A percentile compares a stretch with the other conserved stretches of the same genome.
phyloP scores from a whole-genome alignment of 352 stramenopile genomes.

The Albugo laibachii region DNA sequence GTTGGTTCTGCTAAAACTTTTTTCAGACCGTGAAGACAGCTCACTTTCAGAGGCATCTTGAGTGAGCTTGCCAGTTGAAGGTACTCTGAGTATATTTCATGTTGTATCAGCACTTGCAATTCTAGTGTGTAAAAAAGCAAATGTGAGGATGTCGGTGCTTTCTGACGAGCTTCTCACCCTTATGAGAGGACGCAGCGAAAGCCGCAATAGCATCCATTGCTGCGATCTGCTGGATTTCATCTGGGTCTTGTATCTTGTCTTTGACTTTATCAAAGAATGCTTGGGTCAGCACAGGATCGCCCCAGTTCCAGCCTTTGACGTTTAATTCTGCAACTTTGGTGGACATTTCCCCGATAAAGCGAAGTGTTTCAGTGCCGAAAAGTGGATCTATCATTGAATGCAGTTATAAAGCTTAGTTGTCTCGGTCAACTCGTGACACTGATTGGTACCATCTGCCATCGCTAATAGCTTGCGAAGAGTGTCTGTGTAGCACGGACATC shows the following conservation, averaged over 20 bases:
- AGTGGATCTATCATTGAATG: constrained; percentile 31
- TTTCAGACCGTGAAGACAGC: constrained; percentile 46
- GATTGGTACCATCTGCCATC: constrained; percentile 33
- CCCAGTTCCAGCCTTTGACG: constrained; percentile 60
- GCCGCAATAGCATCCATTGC: constrained; percentile 66
- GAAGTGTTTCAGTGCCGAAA: constrained; percentile 47
- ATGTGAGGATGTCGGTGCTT: background rate
- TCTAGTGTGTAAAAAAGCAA: constrained; percentile 13
- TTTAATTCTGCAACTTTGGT: constrained; percentile 36
- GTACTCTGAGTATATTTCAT: constrained; percentile 40
- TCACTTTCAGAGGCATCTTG: constrained; percentile 53
- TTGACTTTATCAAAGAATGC: constrained; percentile 59
- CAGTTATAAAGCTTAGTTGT: background rate
- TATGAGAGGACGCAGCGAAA: constrained; percentile 58
- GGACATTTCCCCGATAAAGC: constrained; percentile 61
- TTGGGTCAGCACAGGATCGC: constrained; percentile 45
- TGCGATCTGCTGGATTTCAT: constrained; percentile 56
- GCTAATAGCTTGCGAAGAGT: constrained; percentile 34
- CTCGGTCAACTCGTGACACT: background rate
- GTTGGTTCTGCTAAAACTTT: constrained; percentile 32
- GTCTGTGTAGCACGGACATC: constrained; percentile 13
- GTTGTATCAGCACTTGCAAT: constrained; percentile 44
- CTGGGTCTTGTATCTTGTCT: constrained; percentile 33
- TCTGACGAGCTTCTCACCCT: constrained; percentile 19
- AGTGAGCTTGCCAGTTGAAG: constrained; percentile 30